These are phyloP conservation scores for Starmerella stigmatis DNA, from an alignment of 805 yeast species.

Conservation along the genomic window DNA sequence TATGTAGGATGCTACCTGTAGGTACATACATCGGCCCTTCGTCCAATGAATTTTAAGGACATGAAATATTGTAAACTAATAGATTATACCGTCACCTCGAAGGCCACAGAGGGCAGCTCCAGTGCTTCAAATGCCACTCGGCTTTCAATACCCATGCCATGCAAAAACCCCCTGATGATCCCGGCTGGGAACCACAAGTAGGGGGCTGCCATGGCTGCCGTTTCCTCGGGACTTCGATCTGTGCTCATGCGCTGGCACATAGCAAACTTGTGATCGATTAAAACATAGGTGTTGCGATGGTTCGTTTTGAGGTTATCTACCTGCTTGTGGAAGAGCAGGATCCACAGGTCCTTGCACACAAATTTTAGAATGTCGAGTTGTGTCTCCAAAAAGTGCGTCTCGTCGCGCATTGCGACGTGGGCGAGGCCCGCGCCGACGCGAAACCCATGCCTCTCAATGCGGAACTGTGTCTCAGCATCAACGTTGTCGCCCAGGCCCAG, in stretches of 20 bases:
- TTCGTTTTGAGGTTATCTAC: slow-evolving; percentile 88
- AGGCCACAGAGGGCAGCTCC: slow-evolving; percentile 57
- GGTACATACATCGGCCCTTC: no score
- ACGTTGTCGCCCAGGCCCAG: slow-evolving; percentile 28
- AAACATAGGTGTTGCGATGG: slow-evolving; percentile 73
- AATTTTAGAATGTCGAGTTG: slow-evolving; percentile 80
- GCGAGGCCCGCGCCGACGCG: slow-evolving; percentile 52
- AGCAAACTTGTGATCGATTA: slow-evolving; percentile 57
- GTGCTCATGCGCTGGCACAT: slow-evolving; percentile 43
- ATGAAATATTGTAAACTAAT: no score
- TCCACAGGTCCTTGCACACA: slow-evolving; percentile 89
- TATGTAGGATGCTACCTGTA: no score
- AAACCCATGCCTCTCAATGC: slow-evolving; percentile 64
- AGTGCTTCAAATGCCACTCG: slow-evolving; percentile 54
- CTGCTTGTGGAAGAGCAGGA: slow-evolving; percentile 64
- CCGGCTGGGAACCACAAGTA: slow-evolving; percentile 70
- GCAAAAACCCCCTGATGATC: slow-evolving; percentile 58
- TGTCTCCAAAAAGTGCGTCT: slow-evolving; percentile 42
- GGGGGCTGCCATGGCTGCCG: slow-evolving; percentile 32
- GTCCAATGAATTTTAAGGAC: no score
- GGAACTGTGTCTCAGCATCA: slow-evolving; percentile 42
- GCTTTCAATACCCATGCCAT: slow-evolving; percentile 58
- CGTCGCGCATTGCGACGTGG: slow-evolving; percentile 37
- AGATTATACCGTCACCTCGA: slow-evolving; percentile 42
- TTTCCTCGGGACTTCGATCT: slow-evolving; percentile 26